These are phyloP conservation scores for Elsinoe arachidis DNA, from an alignment of 2,329 filamentous ascomycete species.

Conservation along the genomic window DNA sequence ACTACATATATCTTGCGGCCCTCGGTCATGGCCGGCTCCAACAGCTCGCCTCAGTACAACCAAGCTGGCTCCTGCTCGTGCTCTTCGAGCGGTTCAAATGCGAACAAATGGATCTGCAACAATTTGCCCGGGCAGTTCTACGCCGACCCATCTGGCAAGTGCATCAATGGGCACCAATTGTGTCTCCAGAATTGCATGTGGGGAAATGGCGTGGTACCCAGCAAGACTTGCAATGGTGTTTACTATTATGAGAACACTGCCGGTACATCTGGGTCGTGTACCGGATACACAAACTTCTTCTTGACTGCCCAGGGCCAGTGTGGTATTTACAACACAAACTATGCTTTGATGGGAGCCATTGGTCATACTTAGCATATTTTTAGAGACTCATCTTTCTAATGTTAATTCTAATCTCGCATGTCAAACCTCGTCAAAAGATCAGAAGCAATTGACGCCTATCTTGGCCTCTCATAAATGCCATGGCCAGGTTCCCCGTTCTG, in stretches of 20 bases:
- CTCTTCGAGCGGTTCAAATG: no score
- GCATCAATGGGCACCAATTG: not conserved
- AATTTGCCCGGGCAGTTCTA: not conserved
- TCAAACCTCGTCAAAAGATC: no score
- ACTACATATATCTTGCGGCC: not conserved
- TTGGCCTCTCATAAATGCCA: no score
- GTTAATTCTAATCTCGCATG: no score
- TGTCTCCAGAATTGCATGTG: not conserved
- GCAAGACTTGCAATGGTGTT: not conserved
- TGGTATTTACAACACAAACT: not conserved
- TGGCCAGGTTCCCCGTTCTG: no score
- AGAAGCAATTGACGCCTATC: no score
- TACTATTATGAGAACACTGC: not conserved
- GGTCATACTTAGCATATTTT: no score
- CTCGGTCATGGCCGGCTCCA: not conserved
- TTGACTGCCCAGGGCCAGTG: not conserved
- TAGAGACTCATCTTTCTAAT: no score
- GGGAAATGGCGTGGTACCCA: not conserved
- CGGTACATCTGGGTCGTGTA: not conserved
- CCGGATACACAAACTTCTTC: not conserved
- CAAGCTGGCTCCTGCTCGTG: no score
- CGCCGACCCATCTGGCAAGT: not conserved
- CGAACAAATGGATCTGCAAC: no score
- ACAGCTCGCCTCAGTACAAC: no score
- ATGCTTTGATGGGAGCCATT: no score